Percentiles rank a stretch among this genome's conserved stretches.
phyloP scores from a whole-genome alignment of 2,329 filamentous ascomycete species.

The Penicillium occitanis region DNA sequence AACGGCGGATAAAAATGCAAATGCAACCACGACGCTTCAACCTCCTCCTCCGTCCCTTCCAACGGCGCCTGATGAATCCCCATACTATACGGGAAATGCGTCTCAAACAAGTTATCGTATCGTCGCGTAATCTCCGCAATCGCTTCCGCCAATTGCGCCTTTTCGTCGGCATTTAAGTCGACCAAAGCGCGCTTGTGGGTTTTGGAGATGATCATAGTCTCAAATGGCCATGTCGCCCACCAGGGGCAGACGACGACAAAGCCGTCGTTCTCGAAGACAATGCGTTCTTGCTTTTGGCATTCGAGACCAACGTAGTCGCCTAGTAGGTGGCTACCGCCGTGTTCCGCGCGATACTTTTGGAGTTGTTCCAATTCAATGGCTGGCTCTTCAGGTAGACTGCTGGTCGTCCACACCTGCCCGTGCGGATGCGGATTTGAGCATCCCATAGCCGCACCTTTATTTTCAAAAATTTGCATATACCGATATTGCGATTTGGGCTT shows the following conservation, averaged over 20 bases:
- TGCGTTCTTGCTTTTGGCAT: conserved; percentile 73
- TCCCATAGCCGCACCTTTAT: conserved; percentile 96
- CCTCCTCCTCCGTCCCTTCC: conserved; percentile 75
- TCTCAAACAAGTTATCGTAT: conserved; percentile 97
- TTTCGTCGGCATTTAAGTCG: conserved; percentile 72
- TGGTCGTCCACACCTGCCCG: conserved; percentile 95
- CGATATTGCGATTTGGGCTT: conserved; percentile 73
- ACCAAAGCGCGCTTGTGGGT: conserved; percentile 80
- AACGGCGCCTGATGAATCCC: conserved; percentile 95
- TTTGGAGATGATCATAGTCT: conserved; percentile 85
- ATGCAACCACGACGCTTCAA: conserved; percentile 86
- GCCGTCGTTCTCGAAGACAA: conserved; percentile 81
- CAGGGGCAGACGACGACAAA: conserved; percentile 92
- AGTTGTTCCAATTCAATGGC: conserved; percentile 75
- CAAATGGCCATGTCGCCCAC: conserved; percentile 98
- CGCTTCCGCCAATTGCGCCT: conserved; percentile 72
- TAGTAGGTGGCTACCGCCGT: conserved; percentile 73
- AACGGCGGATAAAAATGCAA: conserved; percentile 97
- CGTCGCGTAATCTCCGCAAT: conserved; percentile 84
- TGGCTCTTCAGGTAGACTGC: conserved; percentile 85
- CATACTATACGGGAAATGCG: conserved; percentile 94
- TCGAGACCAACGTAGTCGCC: conserved; percentile 86
- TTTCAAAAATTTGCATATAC: conserved; percentile 99
- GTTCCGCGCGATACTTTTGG: conserved; percentile 71
- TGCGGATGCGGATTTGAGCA: conserved; percentile 98